Base-by-base conservation (phyloP, 2,329 filamentous ascomycete species). In the Nemania diffusa region DNA sequence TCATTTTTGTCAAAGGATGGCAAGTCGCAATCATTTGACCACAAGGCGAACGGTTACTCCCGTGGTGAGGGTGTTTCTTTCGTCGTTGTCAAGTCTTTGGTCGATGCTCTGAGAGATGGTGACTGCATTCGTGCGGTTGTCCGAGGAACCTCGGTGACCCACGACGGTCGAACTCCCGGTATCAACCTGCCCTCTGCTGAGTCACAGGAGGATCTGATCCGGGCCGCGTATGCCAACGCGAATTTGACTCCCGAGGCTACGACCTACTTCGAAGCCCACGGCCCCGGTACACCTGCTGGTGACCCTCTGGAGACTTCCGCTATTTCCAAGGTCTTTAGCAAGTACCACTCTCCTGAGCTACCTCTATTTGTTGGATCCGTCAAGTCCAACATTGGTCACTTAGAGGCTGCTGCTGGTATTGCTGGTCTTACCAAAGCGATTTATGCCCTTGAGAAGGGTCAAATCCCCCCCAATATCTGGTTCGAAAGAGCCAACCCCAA, bases 11-110 rank as follows among this genome's bases (percentile, higher is more conserved):
- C 73, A 20, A 73, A 71, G 29, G 70, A 72, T 55, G 72, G 73
- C 57, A 75, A 74, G 55, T 75, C 73, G 27, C 73, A 74, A 65
- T 73, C 73, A 29, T 75, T 75, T 57, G 73, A 75, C 48, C 73
- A 75, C 65, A 72, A 72, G 58, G 73, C 73, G 11, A 75, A 75
- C 57, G 73, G 73, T 62, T 75, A 75, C 72, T 84, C 79, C 1
- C 79, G 84, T 27, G 85, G 84, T 4, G 85, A 88, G 69, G 85
- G 84, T 8, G 77, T 82, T 27, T 82, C 77, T 0, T 76, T 81
- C 24, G 68, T 87, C 11, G 69, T 86, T 0, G 70, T 87, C 2
- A 87, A 87, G 74, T 80, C 77, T 1, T 74, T 87, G 2, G 78
- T 78, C 5, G 79, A 81, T 61, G 85, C 85, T 3, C 57, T 86